Conservation (phyloP, 1,139 yeast species). For the Kurtzmaniella natalensis region DNA sequence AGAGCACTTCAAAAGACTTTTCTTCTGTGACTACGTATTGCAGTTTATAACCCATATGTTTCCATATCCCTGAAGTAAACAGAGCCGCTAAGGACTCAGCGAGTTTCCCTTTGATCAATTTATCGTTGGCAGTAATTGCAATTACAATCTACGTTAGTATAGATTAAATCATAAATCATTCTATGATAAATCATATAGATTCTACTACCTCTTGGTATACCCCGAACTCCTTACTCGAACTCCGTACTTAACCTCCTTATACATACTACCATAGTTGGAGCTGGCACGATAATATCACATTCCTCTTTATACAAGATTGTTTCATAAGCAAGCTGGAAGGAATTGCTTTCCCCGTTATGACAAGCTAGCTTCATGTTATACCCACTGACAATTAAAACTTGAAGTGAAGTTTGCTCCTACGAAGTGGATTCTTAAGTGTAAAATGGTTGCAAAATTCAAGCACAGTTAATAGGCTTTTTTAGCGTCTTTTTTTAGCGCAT, state of each 20-base stretch:
- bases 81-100: constrained; percentile 11
- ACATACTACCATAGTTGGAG: constrained; percentile 8
- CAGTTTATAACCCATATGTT: constrained; percentile 14
- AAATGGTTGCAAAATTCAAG: no score
- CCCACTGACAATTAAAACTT: no score
- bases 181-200: no score
- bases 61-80: constrained; percentile 20
- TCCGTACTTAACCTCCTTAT: neutral
- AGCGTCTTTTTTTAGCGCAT: no score
- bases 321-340: neutral
- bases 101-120: constrained; percentile 11
- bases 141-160: constrained; percentile 8
- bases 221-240: constrained; percentile 1
- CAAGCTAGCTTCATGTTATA: no score
- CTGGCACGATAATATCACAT: neutral
- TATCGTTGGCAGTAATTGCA: constrained; percentile 14
- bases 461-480: no score
- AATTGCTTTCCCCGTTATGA: neutral
- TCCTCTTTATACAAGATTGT: neutral
- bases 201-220: no score
- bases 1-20: constrained; percentile 12
- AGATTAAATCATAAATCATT: neutral
- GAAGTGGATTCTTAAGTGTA: no score
- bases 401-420: no score
- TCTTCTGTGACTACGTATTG: constrained; percentile 9